Conservation (phyloP, 192 early-diverging fungal genomes). For the Backusella liffmaniae region DNA sequence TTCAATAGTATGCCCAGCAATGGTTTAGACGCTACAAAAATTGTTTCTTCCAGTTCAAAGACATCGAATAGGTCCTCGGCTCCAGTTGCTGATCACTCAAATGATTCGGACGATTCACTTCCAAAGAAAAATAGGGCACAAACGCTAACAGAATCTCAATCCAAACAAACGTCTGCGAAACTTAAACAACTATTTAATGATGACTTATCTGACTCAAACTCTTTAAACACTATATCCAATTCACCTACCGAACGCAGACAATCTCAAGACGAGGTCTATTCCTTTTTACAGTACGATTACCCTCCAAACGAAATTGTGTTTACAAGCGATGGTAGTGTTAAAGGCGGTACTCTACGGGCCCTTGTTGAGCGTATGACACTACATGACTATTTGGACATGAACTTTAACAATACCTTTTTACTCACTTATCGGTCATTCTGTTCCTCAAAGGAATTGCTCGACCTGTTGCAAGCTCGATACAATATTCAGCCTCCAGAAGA, state of each 20-base stretch:
- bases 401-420: slow-evolving; percentile 86
- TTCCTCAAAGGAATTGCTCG: slow-evolving; percentile 74
- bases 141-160: slow-evolving; percentile 3
- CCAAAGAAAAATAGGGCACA: slow-evolving; percentile 5
- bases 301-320: slow-evolving; percentile 70
- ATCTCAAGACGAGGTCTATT: slow-evolving; percentile 87
- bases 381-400: slow-evolving; percentile 81
- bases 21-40: slow-evolving; percentile 8
- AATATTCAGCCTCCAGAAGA: slow-evolving; percentile 68
- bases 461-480: slow-evolving; percentile 75
- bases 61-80: slow-evolving; percentile 8
- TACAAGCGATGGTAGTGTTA: slow-evolving; percentile 85
- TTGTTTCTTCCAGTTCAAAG: slow-evolving; percentile 2
- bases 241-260: slow-evolving; percentile 78
- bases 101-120: not conserved
- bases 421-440: slow-evolving; percentile 95
- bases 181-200: slow-evolving; percentile 62
- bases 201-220: slow-evolving; percentile 57
- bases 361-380: slow-evolving; percentile 87
- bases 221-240: slow-evolving; percentile 74
- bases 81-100: not conserved
- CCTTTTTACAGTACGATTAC: slow-evolving; percentile 70
- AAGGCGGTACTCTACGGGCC: slow-evolving; percentile 85
- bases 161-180: slow-evolving; percentile 37
- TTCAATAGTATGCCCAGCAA: slow-evolving; percentile 8